Evolutionary conservation across 108 stramenopile species (phyloP).

Genomic region (Bacterosira constricta): DNA sequence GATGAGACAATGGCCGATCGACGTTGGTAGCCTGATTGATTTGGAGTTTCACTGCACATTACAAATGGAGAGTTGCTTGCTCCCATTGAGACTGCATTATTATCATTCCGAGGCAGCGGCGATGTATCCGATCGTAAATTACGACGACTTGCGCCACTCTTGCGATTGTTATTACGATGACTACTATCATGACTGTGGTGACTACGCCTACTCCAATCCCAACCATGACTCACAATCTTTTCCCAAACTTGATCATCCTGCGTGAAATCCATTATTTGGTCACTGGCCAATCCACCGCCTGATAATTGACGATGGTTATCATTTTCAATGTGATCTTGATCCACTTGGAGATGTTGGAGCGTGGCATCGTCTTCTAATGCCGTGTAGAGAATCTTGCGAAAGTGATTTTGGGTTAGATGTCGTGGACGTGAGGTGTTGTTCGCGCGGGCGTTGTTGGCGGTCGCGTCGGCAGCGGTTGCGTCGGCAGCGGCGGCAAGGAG

Average conservation of each 20-base stretch:
- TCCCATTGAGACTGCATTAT: not conserved
- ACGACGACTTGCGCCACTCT: not conserved
- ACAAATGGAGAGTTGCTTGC: conserved; percentile 17
- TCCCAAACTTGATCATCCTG: conserved; percentile 12
- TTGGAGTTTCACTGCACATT: conserved; percentile 20
- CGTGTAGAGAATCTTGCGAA: conserved; percentile 18
- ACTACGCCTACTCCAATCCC: conserved; percentile 3
- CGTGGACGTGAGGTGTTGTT: not conserved
- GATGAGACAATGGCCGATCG: conserved; percentile 3
- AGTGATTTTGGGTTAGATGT: conserved; percentile 10
- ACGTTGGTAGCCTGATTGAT: conserved; percentile 30
- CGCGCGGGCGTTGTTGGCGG: too few relatives aligned
- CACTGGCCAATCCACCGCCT: not conserved
- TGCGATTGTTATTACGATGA: not conserved
- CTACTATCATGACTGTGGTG: conserved; percentile 17
- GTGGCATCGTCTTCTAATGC: conserved; percentile 30
- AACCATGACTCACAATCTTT: conserved; percentile 27
- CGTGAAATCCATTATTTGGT: not conserved
- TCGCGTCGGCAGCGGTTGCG: too few relatives aligned
- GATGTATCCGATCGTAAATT: conserved; percentile 13
- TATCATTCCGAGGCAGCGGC: not conserved
- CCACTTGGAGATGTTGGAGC: not conserved
- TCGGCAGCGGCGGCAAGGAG: not conserved
- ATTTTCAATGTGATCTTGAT: not conserved
- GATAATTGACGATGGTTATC: not conserved